Evolutionary conservation across 2,329 filamentous ascomycete species (phyloP).

Genomic region (Chrysoporthe cubensis): DNA sequence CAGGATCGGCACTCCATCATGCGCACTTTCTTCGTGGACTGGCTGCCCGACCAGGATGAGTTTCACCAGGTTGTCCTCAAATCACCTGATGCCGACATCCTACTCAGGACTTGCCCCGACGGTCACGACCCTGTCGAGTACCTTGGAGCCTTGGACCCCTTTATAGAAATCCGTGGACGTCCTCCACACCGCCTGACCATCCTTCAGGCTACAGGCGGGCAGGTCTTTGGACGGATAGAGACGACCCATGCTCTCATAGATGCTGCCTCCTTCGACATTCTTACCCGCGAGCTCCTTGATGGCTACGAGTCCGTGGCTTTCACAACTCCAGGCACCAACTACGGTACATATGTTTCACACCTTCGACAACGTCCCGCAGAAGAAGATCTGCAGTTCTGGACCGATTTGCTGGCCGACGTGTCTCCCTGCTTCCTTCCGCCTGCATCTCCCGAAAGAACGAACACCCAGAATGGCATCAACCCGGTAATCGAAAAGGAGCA

Average conservation of each 20-base stretch:
- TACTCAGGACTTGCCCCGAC: conserved; percentile 10
- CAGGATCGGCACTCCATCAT: conserved; percentile 37
- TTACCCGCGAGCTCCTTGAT: conserved; percentile 36
- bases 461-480: not conserved
- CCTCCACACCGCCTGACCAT: not conserved
- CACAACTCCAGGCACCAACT: conserved; percentile 24
- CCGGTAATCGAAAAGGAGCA: too few species aligned
- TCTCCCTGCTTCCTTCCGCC: conserved; percentile 38
- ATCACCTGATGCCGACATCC: conserved; percentile 18
- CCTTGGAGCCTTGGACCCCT: not conserved
- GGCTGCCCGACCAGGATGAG: conserved; percentile 31
- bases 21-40: conserved; percentile 40
- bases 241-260: conserved; percentile 43
- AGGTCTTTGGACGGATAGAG: conserved; percentile 35
- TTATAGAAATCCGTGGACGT: not conserved
- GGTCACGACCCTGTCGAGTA: not conserved
- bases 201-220: not conserved
- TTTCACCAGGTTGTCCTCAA: conserved; percentile 40
- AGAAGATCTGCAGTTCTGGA: conserved; percentile 36
- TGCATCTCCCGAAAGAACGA: conserved; percentile 27
- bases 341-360: conserved; percentile 30
- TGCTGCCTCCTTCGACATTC: conserved; percentile 37
- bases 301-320: conserved; percentile 31
- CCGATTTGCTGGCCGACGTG: conserved; percentile 31
- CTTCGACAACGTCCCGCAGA: conserved; percentile 30